These are phyloP conservation scores for Metarhizium robertsii DNA, from an alignment of 2,329 filamentous ascomycete genomes.

Conservation along the genomic window DNA sequence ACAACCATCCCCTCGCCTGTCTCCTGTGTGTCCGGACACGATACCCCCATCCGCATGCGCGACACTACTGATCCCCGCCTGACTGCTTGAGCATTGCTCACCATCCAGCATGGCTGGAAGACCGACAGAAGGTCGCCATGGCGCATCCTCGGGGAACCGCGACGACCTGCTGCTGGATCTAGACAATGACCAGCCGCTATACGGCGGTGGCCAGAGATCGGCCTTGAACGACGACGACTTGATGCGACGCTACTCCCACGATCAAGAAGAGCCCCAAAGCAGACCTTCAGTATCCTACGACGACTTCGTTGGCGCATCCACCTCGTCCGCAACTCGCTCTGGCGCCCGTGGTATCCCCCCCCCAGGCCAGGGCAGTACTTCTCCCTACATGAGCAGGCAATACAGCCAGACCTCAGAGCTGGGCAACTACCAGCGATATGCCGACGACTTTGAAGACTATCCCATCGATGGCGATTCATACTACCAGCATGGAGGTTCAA, in stretches of 20 bases:
- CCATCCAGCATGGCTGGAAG: conserved; percentile 52
- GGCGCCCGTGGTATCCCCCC: conserved; percentile 16
- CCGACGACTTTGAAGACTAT: conserved; percentile 76
- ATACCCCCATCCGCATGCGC: conserved; percentile 23
- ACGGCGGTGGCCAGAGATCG: conserved; percentile 67
- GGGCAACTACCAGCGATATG: conserved; percentile 85
- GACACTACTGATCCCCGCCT: conserved; percentile 16
- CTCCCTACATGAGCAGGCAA: conserved; percentile 40
- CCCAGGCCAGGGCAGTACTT: conserved; percentile 14
- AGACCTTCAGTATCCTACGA: conserved; percentile 90
- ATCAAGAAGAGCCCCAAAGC: conserved; percentile 48
- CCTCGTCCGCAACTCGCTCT: conserved; percentile 33
- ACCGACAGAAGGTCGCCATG: conserved; percentile 37
- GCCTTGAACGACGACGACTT: conserved; percentile 76
- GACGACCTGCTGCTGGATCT: conserved; percentile 65
- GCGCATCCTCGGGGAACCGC: conserved; percentile 36
- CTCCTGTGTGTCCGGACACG: background rate
- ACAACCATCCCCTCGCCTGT: background rate
- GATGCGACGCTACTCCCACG: conserved; percentile 63
- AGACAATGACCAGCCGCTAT: conserved; percentile 60
- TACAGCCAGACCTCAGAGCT: conserved; percentile 72
- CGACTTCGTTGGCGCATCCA: conserved; percentile 70
- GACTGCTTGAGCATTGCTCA: conserved; percentile 24
- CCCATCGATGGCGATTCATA: conserved; percentile 69
- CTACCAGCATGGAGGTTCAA: conserved; percentile 65